Percentiles rank a stretch among this genome's conserved stretches.
phyloP scores from a whole-genome alignment of 2,329 filamentous ascomycete species.

The Fusarium papillatum region DNA sequence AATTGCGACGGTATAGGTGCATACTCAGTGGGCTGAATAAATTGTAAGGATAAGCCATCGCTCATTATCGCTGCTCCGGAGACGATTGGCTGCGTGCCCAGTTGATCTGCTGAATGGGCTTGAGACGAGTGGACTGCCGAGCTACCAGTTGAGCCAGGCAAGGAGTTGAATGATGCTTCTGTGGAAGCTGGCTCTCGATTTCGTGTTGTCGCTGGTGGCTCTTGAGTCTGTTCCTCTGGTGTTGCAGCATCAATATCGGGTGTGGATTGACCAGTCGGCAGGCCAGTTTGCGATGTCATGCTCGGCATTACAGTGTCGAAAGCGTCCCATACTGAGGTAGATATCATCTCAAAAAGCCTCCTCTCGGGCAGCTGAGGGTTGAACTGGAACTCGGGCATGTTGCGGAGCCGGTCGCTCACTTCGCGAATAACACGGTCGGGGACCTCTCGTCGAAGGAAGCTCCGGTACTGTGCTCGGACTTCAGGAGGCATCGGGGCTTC shows the following conservation, averaged over 20 bases:
- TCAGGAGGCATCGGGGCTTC: slow-evolving; percentile 7
- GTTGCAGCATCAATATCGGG: not conserved
- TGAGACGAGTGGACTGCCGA: not conserved
- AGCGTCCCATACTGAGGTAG: slow-evolving; percentile 24
- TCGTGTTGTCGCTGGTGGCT: not conserved
- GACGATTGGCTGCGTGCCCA: not conserved
- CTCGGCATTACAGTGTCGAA: slow-evolving; percentile 15
- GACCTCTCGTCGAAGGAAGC: slow-evolving; percentile 15
- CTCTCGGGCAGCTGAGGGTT: slow-evolving; percentile 10
- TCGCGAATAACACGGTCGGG: slow-evolving; percentile 14
- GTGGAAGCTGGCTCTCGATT: too few relatives aligned
- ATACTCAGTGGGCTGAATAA: not conserved
- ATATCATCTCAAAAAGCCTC: slow-evolving; percentile 9
- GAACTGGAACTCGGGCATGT: slow-evolving; percentile 4
- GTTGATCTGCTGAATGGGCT: not conserved
- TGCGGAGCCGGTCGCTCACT: not conserved
- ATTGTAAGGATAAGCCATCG: not conserved
- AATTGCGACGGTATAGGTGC: not conserved
- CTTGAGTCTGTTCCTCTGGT: not conserved
- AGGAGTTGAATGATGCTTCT: not conserved
- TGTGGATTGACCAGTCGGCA: not conserved
- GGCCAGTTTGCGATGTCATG: not conserved
- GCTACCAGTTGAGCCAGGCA: not conserved
- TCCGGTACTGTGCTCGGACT: not conserved
- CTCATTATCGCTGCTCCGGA: not conserved